Percentiles rank a stretch among this genome's conserved stretches.
Conservation (phyloP, 2,329 filamentous ascomycete species). For the Pleurostoma richardsiae region DNA sequence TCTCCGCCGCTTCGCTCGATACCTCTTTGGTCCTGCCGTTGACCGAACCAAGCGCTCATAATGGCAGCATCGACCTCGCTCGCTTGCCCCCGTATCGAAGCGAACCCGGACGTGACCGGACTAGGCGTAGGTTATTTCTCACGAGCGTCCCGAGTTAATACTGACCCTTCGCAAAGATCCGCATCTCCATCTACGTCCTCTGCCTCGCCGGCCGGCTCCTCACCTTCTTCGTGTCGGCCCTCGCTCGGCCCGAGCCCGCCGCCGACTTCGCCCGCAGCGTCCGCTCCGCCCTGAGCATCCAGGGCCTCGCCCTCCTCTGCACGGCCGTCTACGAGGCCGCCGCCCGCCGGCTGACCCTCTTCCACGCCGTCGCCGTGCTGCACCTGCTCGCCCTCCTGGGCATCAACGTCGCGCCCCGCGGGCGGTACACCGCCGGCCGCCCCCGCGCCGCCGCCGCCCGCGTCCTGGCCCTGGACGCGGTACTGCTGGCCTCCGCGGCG, state of each 20-base stretch:
- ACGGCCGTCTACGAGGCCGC: constrained; percentile 8
- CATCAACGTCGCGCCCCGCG: constrained; percentile 7
- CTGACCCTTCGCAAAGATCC: constrained; percentile 1
- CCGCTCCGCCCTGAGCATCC: constrained; percentile 5
- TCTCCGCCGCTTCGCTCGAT: too few relatives aligned
- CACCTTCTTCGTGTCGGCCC: constrained; percentile 13
- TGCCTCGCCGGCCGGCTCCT: constrained; percentile 5
- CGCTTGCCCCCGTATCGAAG: constrained; percentile 15
- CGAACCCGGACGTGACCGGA: constrained; percentile 27
- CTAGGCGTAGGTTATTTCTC: constrained; percentile 2
- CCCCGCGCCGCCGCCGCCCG: neutral
- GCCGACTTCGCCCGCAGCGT: constrained; percentile 6
- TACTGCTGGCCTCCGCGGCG: constrained; percentile 1
- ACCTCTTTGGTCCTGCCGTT: too few relatives aligned
- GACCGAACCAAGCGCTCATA: too few relatives aligned
- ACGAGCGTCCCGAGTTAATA: too few relatives aligned
- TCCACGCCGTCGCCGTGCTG: constrained; percentile 8
- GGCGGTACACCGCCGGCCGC: constrained; percentile 1
- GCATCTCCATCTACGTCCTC: constrained; percentile 7
- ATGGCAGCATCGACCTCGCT: too few relatives aligned
- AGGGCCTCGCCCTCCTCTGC: constrained; percentile 10
- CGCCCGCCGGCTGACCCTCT: constrained; percentile 7
- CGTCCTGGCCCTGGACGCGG: constrained; percentile 1
- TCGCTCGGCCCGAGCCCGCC: constrained; percentile 21
- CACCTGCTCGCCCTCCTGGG: constrained; percentile 13